Percentiles rank a stretch among this genome's conserved stretches.
Conservation (phyloP, 768 basidiomycete species). For the Phallus indusiatus region DNA sequence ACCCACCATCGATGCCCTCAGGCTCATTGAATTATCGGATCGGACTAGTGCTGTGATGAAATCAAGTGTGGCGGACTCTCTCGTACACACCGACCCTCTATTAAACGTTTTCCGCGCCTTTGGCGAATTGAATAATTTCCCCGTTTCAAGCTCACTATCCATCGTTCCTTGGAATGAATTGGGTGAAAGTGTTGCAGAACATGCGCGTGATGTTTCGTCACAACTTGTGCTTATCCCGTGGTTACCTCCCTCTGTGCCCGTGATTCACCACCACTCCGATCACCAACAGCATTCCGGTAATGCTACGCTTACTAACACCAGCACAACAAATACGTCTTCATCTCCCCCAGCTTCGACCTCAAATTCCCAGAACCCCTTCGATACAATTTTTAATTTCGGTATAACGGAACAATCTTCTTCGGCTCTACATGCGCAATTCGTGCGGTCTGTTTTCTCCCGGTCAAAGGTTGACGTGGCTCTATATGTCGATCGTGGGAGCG, state of each 20-base stretch:
- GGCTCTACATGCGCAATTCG: slow-evolving; percentile 68
- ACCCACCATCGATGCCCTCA: slow-evolving; percentile 57
- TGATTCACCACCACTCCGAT: slow-evolving; percentile 2
- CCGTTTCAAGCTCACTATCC: slow-evolving; percentile 25
- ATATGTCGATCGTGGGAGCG: slow-evolving; percentile 59
- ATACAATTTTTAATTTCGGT: slow-evolving; percentile 42
- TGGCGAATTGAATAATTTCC: slow-evolving; percentile 51
- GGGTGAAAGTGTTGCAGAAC: slow-evolving; percentile 51
- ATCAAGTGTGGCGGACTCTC: slow-evolving; percentile 46
- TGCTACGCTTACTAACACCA: slow-evolving; percentile 6
- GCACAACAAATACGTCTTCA: background rate
- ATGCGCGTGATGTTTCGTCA: slow-evolving; percentile 46
- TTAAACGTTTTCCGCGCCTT: slow-evolving; percentile 71
- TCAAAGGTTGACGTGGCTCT: slow-evolving; percentile 68
- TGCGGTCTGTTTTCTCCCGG: slow-evolving; percentile 69
- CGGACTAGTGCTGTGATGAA: slow-evolving; percentile 58
- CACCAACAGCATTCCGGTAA: slow-evolving; percentile 11
- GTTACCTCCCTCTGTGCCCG: slow-evolving; percentile 36
- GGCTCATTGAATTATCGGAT: slow-evolving; percentile 75
- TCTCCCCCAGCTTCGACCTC: slow-evolving; percentile 17
- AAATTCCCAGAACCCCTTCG: slow-evolving; percentile 56
- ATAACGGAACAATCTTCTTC: slow-evolving; percentile 35
- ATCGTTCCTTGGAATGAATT: slow-evolving; percentile 30
- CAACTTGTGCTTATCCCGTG: slow-evolving; percentile 83
- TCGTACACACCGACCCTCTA: slow-evolving; percentile 64